These are phyloP conservation scores for Gloeophyllum trabeum DNA, from an alignment of 768 basidiomycete genomes.

Conservation along the genomic window DNA sequence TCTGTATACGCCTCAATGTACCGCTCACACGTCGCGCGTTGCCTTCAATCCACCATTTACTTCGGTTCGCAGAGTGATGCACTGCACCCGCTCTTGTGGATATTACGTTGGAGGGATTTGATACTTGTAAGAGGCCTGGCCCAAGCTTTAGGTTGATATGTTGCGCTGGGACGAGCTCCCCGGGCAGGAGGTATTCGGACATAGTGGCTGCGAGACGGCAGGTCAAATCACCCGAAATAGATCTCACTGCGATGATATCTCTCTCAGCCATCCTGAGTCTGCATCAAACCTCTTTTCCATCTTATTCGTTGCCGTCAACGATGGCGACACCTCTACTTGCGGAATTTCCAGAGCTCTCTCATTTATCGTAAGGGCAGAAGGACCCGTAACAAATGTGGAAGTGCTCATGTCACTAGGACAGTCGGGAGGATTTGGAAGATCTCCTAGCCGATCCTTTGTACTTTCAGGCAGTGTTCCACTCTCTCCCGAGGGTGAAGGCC, in stretches of 20 bases:
- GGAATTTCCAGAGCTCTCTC: constrained; percentile 66
- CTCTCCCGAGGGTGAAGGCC: constrained; percentile 59
- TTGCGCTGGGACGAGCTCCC: constrained; percentile 63
- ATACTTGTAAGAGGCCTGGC: constrained; percentile 60
- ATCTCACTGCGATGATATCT: no score
- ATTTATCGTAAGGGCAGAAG: constrained; percentile 48
- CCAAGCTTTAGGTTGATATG: constrained; percentile 80
- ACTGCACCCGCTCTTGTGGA: constrained; percentile 65
- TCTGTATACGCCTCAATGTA: background rate
- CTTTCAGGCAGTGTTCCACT: constrained; percentile 83
- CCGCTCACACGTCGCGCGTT: constrained; percentile 72
- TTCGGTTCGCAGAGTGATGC: constrained; percentile 58
- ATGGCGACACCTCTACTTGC: constrained; percentile 16
- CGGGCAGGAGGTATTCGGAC: constrained; percentile 60
- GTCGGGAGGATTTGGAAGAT: constrained; percentile 87
- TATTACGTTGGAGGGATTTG: constrained; percentile 19
- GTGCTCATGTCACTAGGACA: constrained; percentile 17
- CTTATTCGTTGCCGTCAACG: no score
- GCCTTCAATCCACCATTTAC: constrained; percentile 83
- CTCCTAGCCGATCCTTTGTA: constrained; percentile 70
- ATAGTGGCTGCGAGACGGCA: no score
- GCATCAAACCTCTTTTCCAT: no score
- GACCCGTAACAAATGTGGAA: background rate
- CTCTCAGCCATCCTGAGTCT: no score
- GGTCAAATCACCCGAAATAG: no score